Base-by-base conservation (phyloP, 2,329 filamentous ascomycete genomes). In the Penicillium janthinellum region DNA sequence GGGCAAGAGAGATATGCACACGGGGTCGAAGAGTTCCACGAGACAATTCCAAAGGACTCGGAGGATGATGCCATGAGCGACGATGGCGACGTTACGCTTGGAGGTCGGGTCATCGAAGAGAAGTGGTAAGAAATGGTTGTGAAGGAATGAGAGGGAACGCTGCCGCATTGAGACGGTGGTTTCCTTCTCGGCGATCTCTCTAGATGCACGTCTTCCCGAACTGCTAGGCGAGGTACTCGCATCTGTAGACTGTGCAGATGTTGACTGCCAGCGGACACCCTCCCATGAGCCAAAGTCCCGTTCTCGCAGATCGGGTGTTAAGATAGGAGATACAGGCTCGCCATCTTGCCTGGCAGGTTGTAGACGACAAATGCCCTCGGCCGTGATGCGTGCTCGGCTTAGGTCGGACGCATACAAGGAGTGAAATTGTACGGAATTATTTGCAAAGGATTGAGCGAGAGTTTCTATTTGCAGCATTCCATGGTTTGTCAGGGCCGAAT, bases 1-100 rank as follows among this genome's bases (percentile, higher is more conserved):
- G 3, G 64, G 48, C 4, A 52, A 31, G 3, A 86, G 66, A 1
- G 70, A 68, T 6, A 86, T 75, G 62, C 76, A 81, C 49, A 74
- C 75, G 12, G 75, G 69, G 2, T 78, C 75, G 59, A 91, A 83
- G 3, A 84, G 81, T 12, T 78, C 75, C 7, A 89, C 77, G 14
- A 96, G 73, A 12, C 83, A 81, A 57, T 83, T 82, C 82, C 90
- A 88, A 0, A 96, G 75, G 35, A 86, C 82, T 2, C 86, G 86
- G 2, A 96, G 83, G 42, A 96, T 86, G 61, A 96, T 88, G 15
- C 93, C 92, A 70, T 97, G 93, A 1, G 92, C 89, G 2, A 96
- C 90, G 7, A 96, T 78, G 2, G 87, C 88, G 10, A 94, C 78
- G 2, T 80, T 77, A 6, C 73, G 69, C 11, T 80, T 73, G 10